Evolutionary conservation across 805 yeast species (phyloP), one percentile per base, ranked within the genome.

Genomic region (Cyberlindnera sargentensis): DNA sequence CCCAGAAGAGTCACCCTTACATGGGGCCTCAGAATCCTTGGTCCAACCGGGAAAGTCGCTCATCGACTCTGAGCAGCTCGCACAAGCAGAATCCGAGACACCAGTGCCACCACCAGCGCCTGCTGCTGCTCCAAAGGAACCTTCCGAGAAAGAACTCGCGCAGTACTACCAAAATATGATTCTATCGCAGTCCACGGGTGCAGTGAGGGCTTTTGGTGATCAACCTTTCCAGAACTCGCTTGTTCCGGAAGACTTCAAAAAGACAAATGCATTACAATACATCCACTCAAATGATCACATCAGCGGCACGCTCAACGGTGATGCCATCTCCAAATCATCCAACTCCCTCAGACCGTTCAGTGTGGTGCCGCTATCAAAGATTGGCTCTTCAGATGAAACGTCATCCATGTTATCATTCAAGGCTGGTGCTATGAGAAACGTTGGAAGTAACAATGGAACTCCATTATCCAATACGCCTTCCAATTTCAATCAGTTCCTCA

Each of bases 171-270:
- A 70, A n/a, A 59, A 61, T 42, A 65, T 68, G 68, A 68, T 70
- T 6, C 59, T 75, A 4, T 74, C 80, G 3, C 80, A 75, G 49
- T 73, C 80, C 0, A 73, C 77, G 0, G 80, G 80, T 0, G 65
- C 70, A 34, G 78, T 73, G 32, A 57, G 70, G 41, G 65, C 64
- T 4, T 65, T 68, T 45, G 63, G 61, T 24, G 62, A 60, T 24
- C 62, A 63, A 8, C 60, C 57, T 11, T 56, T 53, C 45, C 46
- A 51, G 31, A 58, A 57, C 39, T 60, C 63, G 0, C 27, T 58
- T 4, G 33, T 58, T 1, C 49, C 49, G 15, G 45, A 48, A 4
- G 47, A 51, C 8, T 40, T 46, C 24, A 39, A 41, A 11, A 48
- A 47, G 39, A 20, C 30, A 20, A 43, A 47, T 24, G 23, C 29